phyloP scores from a whole-genome alignment of 805 yeast genomes.

The Metschnikowia hibisci region DNA sequence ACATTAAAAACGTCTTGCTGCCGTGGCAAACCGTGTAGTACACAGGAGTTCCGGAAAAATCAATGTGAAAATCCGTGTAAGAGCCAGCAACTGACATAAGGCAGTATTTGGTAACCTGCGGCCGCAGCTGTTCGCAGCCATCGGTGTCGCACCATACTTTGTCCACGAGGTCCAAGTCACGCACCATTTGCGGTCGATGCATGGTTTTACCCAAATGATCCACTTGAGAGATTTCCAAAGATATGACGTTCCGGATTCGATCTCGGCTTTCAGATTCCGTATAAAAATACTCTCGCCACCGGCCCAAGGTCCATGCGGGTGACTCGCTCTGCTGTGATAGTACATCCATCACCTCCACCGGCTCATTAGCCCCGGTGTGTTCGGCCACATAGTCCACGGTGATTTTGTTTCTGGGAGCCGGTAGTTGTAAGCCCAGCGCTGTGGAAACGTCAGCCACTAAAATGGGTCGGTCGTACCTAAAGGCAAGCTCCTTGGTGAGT shows the following conservation, averaged over 20 bases:
- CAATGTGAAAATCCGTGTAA: slow-evolving; percentile 87
- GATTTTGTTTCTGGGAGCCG: slow-evolving; percentile 36
- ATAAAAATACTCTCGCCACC: slow-evolving; percentile 72
- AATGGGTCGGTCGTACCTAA: slow-evolving; percentile 41
- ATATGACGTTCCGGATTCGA: slow-evolving; percentile 73
- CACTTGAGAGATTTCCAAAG: slow-evolving; percentile 65
- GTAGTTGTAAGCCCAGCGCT: slow-evolving; percentile 50
- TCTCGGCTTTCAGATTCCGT: slow-evolving; percentile 46
- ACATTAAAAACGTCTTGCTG: slow-evolving; percentile 65
- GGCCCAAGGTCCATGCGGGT: slow-evolving; percentile 64
- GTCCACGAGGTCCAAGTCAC: slow-evolving; percentile 63
- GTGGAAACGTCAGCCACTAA: slow-evolving; percentile 32
- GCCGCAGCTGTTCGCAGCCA: slow-evolving; percentile 33
- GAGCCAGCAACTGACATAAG: slow-evolving; percentile 80
- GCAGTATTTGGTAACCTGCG: slow-evolving; percentile 71
- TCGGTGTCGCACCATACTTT: slow-evolving; percentile 49
- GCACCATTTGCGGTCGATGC: slow-evolving; percentile 63
- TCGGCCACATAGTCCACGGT: slow-evolving; percentile 55
- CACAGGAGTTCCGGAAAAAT: slow-evolving; percentile 90
- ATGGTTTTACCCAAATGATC: slow-evolving; percentile 48
- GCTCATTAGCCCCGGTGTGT: slow-evolving; percentile 56
- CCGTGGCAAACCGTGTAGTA: slow-evolving; percentile 83
- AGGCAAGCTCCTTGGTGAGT: slow-evolving; percentile 35
- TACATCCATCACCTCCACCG: slow-evolving; percentile 86
- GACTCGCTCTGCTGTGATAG: slow-evolving; percentile 64